Conservation (phyloP, 768 basidiomycete species). For the Pleurotus eryngii region DNA sequence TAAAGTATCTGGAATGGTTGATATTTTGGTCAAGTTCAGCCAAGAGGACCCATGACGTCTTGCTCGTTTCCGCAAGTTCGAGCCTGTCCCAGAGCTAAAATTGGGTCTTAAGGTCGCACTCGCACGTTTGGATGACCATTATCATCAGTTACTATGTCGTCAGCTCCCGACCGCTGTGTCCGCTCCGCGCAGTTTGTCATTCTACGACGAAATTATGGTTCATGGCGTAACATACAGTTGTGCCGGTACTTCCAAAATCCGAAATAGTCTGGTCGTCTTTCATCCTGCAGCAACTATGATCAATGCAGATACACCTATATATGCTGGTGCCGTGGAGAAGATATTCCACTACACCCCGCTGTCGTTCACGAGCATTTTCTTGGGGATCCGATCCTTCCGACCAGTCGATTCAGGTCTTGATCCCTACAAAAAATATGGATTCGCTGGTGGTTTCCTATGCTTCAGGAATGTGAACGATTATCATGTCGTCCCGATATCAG, state of each 20-base stretch:
- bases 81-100: neutral
- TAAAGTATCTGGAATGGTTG: conserved; percentile 7
- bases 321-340: conserved; percentile 1
- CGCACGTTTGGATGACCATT: neutral
- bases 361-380: neutral
- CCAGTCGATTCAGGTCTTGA: neutral
- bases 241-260: conserved; percentile 4
- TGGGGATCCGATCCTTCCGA: neutral
- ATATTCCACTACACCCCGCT: conserved; percentile 9
- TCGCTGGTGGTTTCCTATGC: conserved; percentile 12
- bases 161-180: neutral
- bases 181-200: neutral
- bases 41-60: conserved; percentile 15
- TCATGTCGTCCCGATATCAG: conserved; percentile 7
- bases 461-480: neutral
- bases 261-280: conserved; percentile 12
- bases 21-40: conserved; percentile 7
- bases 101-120: neutral
- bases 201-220: conserved; percentile 4
- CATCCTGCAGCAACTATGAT: neutral
- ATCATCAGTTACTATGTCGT: neutral
- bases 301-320: neutral
- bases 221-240: conserved; percentile 11
- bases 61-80: conserved; percentile 5
- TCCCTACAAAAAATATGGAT: conserved; percentile 12